Percentiles rank a stretch among this genome's conserved stretches.
These are phyloP conservation scores for Hypoxylon sp. DNA, from an alignment of 2,329 filamentous ascomycete genomes.

Conservation along the genomic window DNA sequence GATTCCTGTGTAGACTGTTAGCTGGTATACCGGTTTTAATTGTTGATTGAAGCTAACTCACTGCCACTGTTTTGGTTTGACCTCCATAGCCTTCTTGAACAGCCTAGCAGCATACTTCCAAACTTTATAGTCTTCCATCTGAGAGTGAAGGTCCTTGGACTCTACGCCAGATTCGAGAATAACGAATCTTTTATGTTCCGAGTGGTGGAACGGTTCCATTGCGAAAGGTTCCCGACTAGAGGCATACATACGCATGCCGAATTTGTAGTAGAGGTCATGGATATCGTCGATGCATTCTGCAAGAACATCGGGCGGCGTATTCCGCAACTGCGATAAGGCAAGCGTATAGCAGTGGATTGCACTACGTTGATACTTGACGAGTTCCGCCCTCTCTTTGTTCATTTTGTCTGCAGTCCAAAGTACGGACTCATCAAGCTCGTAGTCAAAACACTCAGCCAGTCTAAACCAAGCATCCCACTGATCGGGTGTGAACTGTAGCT, in stretches of 20 bases:
- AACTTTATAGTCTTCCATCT: conserved; percentile 72
- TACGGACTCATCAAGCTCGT: conserved; percentile 87
- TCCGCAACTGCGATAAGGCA: conserved; percentile 69
- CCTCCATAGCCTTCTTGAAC: conserved; percentile 69
- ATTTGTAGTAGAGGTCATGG: conserved; percentile 72
- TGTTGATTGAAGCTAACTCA: conserved; percentile 53
- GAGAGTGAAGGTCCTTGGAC: conserved; percentile 67
- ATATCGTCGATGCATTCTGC: conserved; percentile 65
- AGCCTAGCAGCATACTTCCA: conserved; percentile 73
- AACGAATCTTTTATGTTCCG: conserved; percentile 70
- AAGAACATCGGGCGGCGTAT: conserved; percentile 60
- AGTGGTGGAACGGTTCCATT: conserved; percentile 72
- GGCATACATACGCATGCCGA: conserved; percentile 73
- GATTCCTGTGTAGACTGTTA: conserved; percentile 60
- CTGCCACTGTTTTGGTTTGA: conserved; percentile 71
- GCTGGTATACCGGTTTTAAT: neutral
- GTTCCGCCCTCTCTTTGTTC: conserved; percentile 83
- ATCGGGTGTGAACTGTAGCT: conserved; percentile 84
- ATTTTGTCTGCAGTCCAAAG: conserved; percentile 93
- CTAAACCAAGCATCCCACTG: conserved; percentile 94
- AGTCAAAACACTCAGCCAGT: conserved; percentile 88
- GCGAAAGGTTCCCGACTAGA: conserved; percentile 74
- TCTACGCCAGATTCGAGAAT: conserved; percentile 65
- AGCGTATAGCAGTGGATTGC: conserved; percentile 85
- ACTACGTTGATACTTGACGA: conserved; percentile 81